phyloP scores from a whole-genome alignment of 495 filamentous ascomycete genomes.

The Oidiodendron maius region DNA sequence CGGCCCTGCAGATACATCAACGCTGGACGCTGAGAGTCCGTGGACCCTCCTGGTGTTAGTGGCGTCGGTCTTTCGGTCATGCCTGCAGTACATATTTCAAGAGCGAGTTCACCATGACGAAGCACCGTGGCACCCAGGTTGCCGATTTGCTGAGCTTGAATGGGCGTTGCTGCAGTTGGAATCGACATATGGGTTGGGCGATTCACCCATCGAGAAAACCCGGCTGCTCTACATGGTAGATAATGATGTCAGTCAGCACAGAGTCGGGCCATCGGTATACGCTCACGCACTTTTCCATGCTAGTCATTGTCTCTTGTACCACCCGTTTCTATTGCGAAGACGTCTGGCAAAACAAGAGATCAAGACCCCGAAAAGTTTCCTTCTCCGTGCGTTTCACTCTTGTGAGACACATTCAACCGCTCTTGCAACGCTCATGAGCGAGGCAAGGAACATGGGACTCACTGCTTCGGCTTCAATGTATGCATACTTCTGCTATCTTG shows the following conservation, averaged over 20 bases:
- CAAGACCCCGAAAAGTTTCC: conserved; percentile 23
- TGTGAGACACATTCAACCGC: conserved; percentile 20
- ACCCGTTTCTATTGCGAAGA: conserved; percentile 24
- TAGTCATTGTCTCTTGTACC: conserved; percentile 28
- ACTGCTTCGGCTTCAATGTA: too few species aligned
- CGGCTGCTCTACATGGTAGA: conserved; percentile 4
- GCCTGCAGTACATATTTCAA: conserved; percentile 25
- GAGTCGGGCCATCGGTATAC: conserved; percentile 24
- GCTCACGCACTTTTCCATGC: conserved; percentile 27
- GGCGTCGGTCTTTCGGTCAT: conserved; percentile 25
- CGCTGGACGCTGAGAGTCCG: conserved; percentile 18
- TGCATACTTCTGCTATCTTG: too few species aligned
- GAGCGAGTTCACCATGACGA: conserved; percentile 10
- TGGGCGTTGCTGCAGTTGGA: conserved; percentile 26
- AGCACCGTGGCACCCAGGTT: conserved; percentile 29
- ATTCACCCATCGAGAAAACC: conserved; percentile 3
- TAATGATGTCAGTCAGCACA: conserved; percentile 12
- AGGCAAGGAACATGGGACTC: too few species aligned
- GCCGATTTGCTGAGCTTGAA: conserved; percentile 23
- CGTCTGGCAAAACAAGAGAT: conserved; percentile 19
- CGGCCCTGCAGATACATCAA: conserved; percentile 18
- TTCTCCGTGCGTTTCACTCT: conserved; percentile 16
- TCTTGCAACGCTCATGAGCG: conserved; percentile 17
- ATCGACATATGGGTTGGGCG: conserved; percentile 21
- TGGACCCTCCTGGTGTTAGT: conserved; percentile 25